These are phyloP conservation scores for Fusarium concolor DNA, from an alignment of 2,329 filamentous ascomycete species.

Conservation along the genomic window DNA sequence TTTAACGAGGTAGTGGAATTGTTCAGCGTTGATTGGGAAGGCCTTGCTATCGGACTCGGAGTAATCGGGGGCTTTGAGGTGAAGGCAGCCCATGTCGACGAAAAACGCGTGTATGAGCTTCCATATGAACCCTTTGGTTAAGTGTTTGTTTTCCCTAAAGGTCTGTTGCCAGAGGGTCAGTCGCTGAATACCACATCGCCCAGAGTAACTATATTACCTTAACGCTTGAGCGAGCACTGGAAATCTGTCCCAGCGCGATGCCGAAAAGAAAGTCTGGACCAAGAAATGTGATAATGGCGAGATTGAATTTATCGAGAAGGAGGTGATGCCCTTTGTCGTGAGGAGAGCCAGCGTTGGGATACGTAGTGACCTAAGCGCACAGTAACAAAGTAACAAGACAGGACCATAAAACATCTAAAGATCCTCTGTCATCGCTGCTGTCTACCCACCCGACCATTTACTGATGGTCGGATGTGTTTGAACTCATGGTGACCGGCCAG, in stretches of 20 bases:
- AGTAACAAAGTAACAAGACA: conserved; percentile 56
- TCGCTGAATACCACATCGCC: not conserved
- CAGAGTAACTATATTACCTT: conserved; percentile 20
- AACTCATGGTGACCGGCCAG: not conserved
- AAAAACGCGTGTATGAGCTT: conserved; percentile 20
- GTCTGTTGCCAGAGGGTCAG: not conserved
- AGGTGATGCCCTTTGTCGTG: conserved; percentile 48
- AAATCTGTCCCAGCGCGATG: conserved; percentile 51
- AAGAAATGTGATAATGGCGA: conserved; percentile 52
- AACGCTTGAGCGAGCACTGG: conserved; percentile 50
- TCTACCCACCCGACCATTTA: not conserved
- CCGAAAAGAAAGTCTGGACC: conserved; percentile 54
- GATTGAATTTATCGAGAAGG: conserved; percentile 49
- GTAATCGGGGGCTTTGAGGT: conserved; percentile 48
- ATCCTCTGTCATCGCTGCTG: conserved; percentile 52
- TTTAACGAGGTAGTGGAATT: conserved; percentile 48
- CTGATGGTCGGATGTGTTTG: not conserved
- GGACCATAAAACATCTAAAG: conserved; percentile 55
- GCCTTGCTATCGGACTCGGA: conserved; percentile 1
- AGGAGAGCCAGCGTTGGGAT: conserved; percentile 51
- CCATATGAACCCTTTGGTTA: conserved; percentile 47
- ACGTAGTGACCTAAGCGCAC: conserved; percentile 55
- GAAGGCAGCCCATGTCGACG: conserved; percentile 55
- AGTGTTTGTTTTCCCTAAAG: conserved; percentile 13
- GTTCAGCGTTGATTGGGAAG: conserved; percentile 54